Conservation (phyloP, 2,329 filamentous ascomycete species). For the Colletotrichum sp. region DNA sequence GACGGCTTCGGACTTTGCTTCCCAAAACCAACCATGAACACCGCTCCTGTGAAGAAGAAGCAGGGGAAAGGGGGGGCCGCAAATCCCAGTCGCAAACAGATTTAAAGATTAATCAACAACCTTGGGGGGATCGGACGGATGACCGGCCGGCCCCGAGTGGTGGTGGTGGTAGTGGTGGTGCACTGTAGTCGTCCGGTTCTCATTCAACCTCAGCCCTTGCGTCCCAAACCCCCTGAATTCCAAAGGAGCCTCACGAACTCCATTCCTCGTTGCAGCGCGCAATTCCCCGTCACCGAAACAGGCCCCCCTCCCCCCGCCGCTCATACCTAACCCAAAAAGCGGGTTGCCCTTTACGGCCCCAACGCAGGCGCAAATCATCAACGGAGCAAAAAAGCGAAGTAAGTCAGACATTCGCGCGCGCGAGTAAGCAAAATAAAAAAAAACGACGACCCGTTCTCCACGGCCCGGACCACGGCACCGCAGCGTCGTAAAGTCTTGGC, state of each 20-base stretch:
- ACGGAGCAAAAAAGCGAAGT: not conserved
- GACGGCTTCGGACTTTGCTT: not conserved
- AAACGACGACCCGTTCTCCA: not conserved
- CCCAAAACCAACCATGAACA: not conserved
- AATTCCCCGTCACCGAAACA: not conserved
- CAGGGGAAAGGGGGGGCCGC: not conserved
- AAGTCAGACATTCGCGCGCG: not conserved
- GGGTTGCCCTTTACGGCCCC: not conserved
- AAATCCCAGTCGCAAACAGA: not conserved
- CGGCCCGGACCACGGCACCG: slow-evolving; percentile 1
- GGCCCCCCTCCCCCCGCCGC: not conserved
- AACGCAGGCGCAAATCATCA: not conserved
- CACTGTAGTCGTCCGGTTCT: not conserved
- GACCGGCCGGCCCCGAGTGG: not conserved
- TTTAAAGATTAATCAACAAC: not conserved
- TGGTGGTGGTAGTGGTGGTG: not conserved
- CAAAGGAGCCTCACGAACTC: not conserved
- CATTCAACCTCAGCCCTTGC: not conserved
- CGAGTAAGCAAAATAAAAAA: not conserved
- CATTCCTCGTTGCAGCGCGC: not conserved
- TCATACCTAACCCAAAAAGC: not conserved
- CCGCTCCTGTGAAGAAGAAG: not conserved
- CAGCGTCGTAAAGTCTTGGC: not conserved
- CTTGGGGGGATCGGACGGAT: not conserved
- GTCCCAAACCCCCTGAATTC: not conserved